Evolutionary conservation across 2,329 filamentous ascomycete species (phyloP), one percentile per base, ranked within the genome.

Genomic region (Lachnellula willkommii): DNA sequence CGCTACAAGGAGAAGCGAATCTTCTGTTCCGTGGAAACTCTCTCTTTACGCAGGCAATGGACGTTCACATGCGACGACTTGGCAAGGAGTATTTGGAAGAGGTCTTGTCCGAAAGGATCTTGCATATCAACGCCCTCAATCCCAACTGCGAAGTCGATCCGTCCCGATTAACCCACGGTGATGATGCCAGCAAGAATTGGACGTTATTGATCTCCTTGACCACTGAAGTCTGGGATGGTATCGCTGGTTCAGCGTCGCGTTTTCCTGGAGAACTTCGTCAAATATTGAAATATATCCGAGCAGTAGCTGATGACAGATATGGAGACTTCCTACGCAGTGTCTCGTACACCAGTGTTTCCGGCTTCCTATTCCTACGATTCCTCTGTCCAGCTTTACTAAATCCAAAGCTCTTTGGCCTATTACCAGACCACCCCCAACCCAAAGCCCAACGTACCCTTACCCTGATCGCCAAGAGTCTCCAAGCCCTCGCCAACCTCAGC

Each of bases 361-460:
- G 93, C 0, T 97, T 97, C 68, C 74, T 97, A 12, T 97, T 97
- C 70, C 78, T 97, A 58, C 87, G 93, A 5, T 96, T 96, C 76
- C 94, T 97, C 67, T 96, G 92, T 68, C 93, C 93, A 3, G 92
- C 93, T n/a, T 91, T 97, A 56, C 77, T 97, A 6, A 96, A 96
- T 60, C 93, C 93, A 1, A 96, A 96, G 72, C 79, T 97, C 14
- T 96, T 96, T 69, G 91, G 91, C 22, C 77, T 97, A 20, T 74
- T 96, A 22, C 74, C 75, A 70, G 93, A 96, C 66, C 89, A 95
- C 62, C 91, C 93, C 24, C 88, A 87, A 50, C 83, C 85, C 26
- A 86, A 85, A 52, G 90, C 92, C 11, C 90, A 95, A 69, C 84
- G 93, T 43, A 95, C 92, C 0, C 79, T 96, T 52, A 96, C 93